phyloP scores from a whole-genome alignment of 768 basidiomycete genomes.

The Kwoniella sp. region DNA sequence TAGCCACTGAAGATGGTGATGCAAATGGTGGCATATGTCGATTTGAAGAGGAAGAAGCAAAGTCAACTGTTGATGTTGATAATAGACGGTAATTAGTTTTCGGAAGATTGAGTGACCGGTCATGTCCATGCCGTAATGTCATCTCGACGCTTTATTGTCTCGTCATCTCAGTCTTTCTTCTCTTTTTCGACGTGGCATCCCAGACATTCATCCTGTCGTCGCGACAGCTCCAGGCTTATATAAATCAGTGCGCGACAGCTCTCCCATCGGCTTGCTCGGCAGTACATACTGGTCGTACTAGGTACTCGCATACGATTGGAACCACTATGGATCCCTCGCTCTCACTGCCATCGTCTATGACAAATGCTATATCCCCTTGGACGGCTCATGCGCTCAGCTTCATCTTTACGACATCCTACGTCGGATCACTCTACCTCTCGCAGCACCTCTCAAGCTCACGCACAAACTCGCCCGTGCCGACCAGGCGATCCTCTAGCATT shows the following conservation, averaged over 20 bases:
- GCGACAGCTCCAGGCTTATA: too few relatives aligned
- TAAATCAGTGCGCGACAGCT: too few relatives aligned
- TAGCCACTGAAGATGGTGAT: neutral
- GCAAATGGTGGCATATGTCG: neutral
- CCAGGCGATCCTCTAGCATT: neutral
- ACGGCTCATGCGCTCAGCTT: slow-evolving; percentile 65
- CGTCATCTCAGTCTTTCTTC: too few relatives aligned
- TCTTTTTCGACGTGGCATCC: too few relatives aligned
- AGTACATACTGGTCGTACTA: too few relatives aligned
- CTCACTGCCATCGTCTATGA: slow-evolving; percentile 14
- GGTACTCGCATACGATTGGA: too few relatives aligned
- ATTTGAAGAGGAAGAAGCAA: too few relatives aligned
- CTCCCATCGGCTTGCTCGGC: too few relatives aligned
- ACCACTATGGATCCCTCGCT: slow-evolving; percentile 26
- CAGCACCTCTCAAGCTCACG: slow-evolving; percentile 45
- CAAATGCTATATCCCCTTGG: slow-evolving; percentile 24
- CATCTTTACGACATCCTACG: slow-evolving; percentile 69
- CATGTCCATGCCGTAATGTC: slow-evolving; percentile 6
- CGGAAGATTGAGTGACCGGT: slow-evolving; percentile 2
- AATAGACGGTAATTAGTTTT: neutral
- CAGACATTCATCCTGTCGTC: too few relatives aligned
- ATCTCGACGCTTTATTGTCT: neutral
- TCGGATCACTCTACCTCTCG: slow-evolving; percentile 77
- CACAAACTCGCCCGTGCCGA: neutral
- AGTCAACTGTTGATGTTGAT: neutral